Evolutionary conservation across 2,329 filamentous ascomycete genomes (phyloP), one percentile per base, ranked within the genome.

Genomic region (Aspergillus puulaauensis): DNA sequence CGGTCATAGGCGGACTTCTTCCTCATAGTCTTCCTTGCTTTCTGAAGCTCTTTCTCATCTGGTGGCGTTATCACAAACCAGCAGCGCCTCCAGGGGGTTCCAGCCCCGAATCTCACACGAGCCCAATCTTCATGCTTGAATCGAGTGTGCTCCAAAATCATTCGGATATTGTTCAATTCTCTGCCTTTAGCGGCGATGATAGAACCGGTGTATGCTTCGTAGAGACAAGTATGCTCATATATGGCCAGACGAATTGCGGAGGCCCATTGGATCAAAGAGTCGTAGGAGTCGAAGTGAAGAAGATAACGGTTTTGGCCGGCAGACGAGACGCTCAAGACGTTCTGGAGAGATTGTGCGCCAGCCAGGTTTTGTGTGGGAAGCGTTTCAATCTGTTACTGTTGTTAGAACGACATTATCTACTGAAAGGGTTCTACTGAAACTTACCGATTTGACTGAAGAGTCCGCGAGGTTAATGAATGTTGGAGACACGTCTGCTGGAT

Each of bases 381-480:
- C 12, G 91, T 93, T 71, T 97, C 90, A 65, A 95, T 92, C 90
- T 93, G 61, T 69, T 59, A 75, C 7, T 60, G 54, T 48, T 44
- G 17, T 27, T 57, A 31, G 52, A 51, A 7, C 12, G 14, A 8
- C 21, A 39, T 3, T 15, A 27, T 15, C 19, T 9, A 44, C n/a
- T 31, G 2, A 2, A 21, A 31, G n/a, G 23, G 7, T 21, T 23
- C 23, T 19, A 37, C 19, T 14, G 19, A 8, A 57, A 63, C 76
- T 65, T 82, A 97, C 95, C 92, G 98, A 97, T 76, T 96, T 96
- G 67, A 99, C 92, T 0, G 95, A 96, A 19, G 95, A 95, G 82
- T 99, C 95, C 6, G 95, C 96, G 59, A 99, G 78, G 70, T 99
- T 99, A 74, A 99, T 93, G 73, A 97, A 99, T 51, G 90, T 95